phyloP scores from a whole-genome alignment of 257 asterid species.

The Handroanthus guayacan region DNA sequence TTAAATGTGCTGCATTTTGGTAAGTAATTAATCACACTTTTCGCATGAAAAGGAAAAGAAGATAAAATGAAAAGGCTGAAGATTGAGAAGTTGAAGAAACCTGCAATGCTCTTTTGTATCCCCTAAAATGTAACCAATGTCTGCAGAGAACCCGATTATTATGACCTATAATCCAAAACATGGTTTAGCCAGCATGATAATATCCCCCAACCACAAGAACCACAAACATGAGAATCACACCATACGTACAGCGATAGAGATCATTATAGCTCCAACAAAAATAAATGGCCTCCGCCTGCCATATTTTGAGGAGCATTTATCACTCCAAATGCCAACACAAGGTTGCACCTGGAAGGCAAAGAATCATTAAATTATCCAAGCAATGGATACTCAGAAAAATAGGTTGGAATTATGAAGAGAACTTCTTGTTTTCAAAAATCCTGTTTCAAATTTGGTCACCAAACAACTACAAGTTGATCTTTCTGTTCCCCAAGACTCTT shows the following conservation, averaged over 20 bases:
- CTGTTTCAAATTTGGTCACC: slow-evolving; percentile 1
- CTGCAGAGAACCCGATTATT: slow-evolving; percentile 96
- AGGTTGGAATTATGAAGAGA: neutral
- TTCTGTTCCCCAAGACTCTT: neutral
- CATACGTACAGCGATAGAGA: slow-evolving; percentile 77
- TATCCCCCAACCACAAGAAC: slow-evolving; percentile 26
- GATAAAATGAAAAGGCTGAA: slow-evolving; percentile 31
- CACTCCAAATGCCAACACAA: slow-evolving; percentile 99
- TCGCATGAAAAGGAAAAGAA: slow-evolving; percentile 19
- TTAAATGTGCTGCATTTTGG: slow-evolving; percentile 82
- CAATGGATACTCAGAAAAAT: neutral
- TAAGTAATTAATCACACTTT: slow-evolving; percentile 39
- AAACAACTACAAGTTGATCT: neutral
- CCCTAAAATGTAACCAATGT: slow-evolving; percentile 95
- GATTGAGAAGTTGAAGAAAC: slow-evolving; percentile 49
- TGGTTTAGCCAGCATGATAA: slow-evolving; percentile 49
- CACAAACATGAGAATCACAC: slow-evolving; percentile 25
- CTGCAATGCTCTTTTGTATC: slow-evolving; percentile 99
- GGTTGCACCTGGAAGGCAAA: slow-evolving; percentile 88
- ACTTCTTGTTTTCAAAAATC: neutral
- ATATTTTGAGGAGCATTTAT: slow-evolving; percentile 87
- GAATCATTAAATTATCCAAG: slow-evolving; percentile 23
- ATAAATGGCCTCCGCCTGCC: slow-evolving; percentile 94
- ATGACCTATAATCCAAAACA: slow-evolving; percentile 72
- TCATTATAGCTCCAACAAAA: slow-evolving; percentile 86